Percentiles rank a stretch among this genome's conserved stretches.
phyloP scores from a whole-genome alignment of 176 grass and related monocot species.

The Triticum aestivum region IWGSC_CS_RefSeq_v2.1 NC_057805.1:22191169-22191668 shows the following conservation, averaged over 20 bases:
- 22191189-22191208: too few species aligned
- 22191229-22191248: too few species aligned
- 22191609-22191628: slow-evolving; percentile 91
- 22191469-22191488: slow-evolving; percentile 36
- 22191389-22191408: slow-evolving; percentile 31
- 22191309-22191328: too few species aligned
- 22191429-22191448: not conserved
- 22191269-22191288: not conserved
- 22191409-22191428: slow-evolving; percentile 31
- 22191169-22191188: too few species aligned
- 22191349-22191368: slow-evolving; percentile 22
- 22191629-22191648: slow-evolving; percentile 21
- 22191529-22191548: slow-evolving; percentile 64
- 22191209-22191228: too few species aligned
- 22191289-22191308: too few species aligned
- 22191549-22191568: slow-evolving; percentile 93
- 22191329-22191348: too few species aligned
- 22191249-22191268: not conserved
- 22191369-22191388: slow-evolving; percentile 48
- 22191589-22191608: slow-evolving; percentile 95
- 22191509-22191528: slow-evolving; percentile 54
- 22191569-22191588: slow-evolving; percentile 85
- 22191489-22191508: not conserved
- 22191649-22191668: slow-evolving; percentile 11
- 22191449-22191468: slow-evolving; percentile 1